Evolutionary conservation across 306 rosid species (phyloP), one percentile per base, ranked within the genome.

Genomic region (Quercus mongolica): DNA sequence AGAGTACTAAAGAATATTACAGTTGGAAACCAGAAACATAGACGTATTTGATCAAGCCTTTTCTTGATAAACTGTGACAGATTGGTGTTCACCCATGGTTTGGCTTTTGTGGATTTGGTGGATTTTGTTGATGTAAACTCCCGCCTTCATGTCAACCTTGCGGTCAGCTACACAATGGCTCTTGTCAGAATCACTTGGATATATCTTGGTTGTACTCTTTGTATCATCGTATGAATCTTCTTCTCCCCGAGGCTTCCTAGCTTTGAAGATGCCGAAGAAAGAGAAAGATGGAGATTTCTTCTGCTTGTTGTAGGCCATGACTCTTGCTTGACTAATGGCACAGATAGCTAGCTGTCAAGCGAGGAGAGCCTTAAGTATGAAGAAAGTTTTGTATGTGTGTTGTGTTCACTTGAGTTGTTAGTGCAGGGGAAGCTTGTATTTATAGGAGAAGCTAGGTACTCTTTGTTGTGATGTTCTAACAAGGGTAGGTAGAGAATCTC

Each of bases 111-210:
- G 94, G 61, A 88, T 72, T 76, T 2, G 2, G 46, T 38, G 46
- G 46, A 38, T 38, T 38, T 49, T 46, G 78, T 86, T 69, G 72
- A 94, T 91, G 81, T 31, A 91, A 75, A 65, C 91, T 1, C 85
- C 79, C 21, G 99, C 97, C 69, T 84, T 92, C 78, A 62, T 78
- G 67, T 94, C 91, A 77, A 94, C 89, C 38, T 79, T 89, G 71
- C 90, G 99, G 74, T 91, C 97, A 14, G 46, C 46, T 38, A 38
- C 46, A 2, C 0, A 38, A 0, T 83, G 79, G 10, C 80, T 89
- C 82, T 74, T 90, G 81, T 94, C 99, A 25, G 82, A 93, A 11
- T 92, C 95, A 63, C 97, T 94, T 2, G 97, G 97, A 94, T 93
- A 92, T 23, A 91, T 87, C 86, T 77, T 91, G 20, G 80, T 58